Conservation (phyloP, 2,329 filamentous ascomycete genomes). For the Pleochaeta shiraiana region DNA sequence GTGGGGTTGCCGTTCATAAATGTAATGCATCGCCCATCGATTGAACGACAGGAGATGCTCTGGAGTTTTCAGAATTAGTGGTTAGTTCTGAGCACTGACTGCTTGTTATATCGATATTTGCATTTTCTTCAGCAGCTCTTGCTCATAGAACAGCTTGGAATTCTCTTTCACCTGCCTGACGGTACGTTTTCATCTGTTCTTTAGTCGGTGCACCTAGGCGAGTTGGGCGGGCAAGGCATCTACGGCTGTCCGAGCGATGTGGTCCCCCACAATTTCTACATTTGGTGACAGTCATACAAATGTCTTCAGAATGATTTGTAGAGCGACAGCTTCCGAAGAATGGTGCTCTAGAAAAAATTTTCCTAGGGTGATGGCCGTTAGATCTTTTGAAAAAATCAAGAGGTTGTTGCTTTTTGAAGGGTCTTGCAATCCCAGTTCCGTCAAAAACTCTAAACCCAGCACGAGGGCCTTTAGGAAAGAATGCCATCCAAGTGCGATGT, state of each 20-base stretch:
- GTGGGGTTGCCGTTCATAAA: not conserved
- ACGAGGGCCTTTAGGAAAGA: slow-evolving; percentile 3
- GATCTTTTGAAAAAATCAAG: not conserved
- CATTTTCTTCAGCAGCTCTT: not conserved
- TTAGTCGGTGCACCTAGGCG: not conserved
- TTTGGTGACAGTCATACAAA: not conserved
- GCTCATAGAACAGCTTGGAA: not conserved
- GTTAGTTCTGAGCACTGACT: not conserved
- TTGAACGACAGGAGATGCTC: not conserved
- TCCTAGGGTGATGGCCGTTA: not conserved
- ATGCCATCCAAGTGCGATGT: slow-evolving; percentile 4
- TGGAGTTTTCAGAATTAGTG: not conserved
- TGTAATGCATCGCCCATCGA: not conserved
- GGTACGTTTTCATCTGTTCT: too few relatives aligned
- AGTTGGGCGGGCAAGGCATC: not conserved
- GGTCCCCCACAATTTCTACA: not conserved
- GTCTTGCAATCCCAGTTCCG: not conserved
- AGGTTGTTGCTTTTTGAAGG: too few relatives aligned
- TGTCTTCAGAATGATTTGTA: not conserved
- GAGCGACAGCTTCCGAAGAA: not conserved
- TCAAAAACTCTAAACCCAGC: slow-evolving; percentile 2
- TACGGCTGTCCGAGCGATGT: not conserved
- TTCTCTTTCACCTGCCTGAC: too few relatives aligned
- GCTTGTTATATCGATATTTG: not conserved
- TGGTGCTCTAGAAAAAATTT: not conserved